Evolutionary conservation across 1,284 basidiomycete species (phyloP).

Genomic region (Meira nashicola): DNA sequence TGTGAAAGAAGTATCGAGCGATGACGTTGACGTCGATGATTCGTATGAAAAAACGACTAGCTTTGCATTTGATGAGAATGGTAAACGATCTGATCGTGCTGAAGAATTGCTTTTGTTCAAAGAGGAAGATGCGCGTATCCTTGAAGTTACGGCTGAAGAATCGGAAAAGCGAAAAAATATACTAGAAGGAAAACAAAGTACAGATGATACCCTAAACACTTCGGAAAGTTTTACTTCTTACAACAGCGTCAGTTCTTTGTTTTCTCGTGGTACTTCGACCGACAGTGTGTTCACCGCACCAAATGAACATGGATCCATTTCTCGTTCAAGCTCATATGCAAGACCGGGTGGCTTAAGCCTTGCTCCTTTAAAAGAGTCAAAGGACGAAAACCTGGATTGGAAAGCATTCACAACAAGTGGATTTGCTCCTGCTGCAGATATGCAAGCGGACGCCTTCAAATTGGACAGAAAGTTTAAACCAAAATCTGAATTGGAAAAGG

Average conservation of each 20-base stretch:
- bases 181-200: neutral
- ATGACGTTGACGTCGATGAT: neutral
- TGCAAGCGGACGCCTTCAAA: neutral
- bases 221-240: neutral
- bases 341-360: too few relatives aligned
- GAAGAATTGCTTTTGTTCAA: conserved; percentile 22
- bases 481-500: conserved; percentile 1
- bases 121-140: conserved; percentile 33
- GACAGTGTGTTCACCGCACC: too few relatives aligned
- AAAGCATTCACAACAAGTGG: neutral
- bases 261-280: neutral
- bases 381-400: neutral
- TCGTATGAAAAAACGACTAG: neutral
- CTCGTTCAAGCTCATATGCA: too few relatives aligned
- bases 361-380: too few relatives aligned
- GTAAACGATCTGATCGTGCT: neutral
- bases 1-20: neutral
- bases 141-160: conserved; percentile 21
- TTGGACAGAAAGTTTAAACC: conserved; percentile 2
- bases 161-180: conserved; percentile 6
- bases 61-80: neutral
- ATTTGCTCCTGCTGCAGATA: neutral
- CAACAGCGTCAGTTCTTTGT: neutral
- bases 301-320: too few relatives aligned
- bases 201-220: too few relatives aligned